These are phyloP conservation scores for Geotrichum carabidarum DNA, from an alignment of 1,139 yeast genomes.

Conservation along the genomic window DNA sequence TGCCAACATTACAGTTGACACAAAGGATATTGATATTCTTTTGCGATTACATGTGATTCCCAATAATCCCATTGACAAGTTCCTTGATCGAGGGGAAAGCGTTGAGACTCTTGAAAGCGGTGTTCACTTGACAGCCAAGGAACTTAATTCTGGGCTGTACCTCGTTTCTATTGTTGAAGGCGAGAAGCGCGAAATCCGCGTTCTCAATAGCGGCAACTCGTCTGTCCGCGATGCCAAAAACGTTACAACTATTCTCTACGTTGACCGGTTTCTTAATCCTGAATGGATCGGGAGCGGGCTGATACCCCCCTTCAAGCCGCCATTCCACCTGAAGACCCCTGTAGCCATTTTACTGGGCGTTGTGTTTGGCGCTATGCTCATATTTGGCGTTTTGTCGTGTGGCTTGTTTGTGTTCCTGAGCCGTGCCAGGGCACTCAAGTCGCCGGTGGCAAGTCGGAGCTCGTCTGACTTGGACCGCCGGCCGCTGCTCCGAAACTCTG, in stretches of 20 bases:
- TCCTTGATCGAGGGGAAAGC: constrained; percentile 33
- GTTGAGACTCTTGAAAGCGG: constrained; percentile 45
- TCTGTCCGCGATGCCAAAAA: constrained; percentile 31
- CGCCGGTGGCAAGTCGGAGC: too few species aligned
- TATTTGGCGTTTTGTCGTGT: constrained; percentile 27
- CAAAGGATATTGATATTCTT: constrained; percentile 48
- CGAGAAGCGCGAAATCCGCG: constrained; percentile 58
- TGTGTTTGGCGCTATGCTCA: constrained; percentile 36
- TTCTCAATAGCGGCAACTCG: constrained; percentile 66
- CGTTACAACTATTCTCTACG: constrained; percentile 54
- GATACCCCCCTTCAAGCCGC: constrained; percentile 30
- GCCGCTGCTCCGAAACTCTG: constrained; percentile 4
- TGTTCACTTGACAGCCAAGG: constrained; percentile 45
- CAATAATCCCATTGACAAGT: constrained; percentile 40
- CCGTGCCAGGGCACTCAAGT: constrained; percentile 13
- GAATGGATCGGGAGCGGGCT: constrained; percentile 45
- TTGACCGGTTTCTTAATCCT: constrained; percentile 64
- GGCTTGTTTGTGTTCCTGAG: constrained; percentile 25
- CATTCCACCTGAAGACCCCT: constrained; percentile 33
- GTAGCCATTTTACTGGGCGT: constrained; percentile 37
- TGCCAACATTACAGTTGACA: constrained; percentile 48
- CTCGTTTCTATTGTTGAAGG: constrained; percentile 46
- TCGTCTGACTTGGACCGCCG: neutral
- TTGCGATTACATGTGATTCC: constrained; percentile 69
- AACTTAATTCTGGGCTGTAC: constrained; percentile 28